phyloP scores from a whole-genome alignment of 805 yeast genomes.

The Millerozyma acaciae region DNA sequence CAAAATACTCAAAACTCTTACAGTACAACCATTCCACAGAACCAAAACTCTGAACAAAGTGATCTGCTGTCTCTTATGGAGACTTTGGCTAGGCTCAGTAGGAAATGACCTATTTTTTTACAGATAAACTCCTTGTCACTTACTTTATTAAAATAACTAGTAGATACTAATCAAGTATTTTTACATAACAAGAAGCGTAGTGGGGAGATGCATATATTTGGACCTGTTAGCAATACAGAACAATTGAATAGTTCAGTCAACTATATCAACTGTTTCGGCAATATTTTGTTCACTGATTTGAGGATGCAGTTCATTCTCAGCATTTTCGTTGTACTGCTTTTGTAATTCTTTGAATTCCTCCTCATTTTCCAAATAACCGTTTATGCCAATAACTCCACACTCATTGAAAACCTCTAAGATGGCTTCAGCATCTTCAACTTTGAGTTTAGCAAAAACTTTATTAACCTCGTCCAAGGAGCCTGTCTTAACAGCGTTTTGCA shows the following conservation, averaged over 20 bases:
- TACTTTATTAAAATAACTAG: background rate
- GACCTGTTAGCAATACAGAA: no score
- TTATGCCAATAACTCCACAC: slow-evolving; percentile 80
- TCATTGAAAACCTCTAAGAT: slow-evolving; percentile 71
- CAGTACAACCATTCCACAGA: slow-evolving; percentile 7
- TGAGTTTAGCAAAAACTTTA: slow-evolving; percentile 69
- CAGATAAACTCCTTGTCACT: background rate
- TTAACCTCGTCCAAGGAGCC: slow-evolving; percentile 74
- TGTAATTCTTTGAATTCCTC: slow-evolving; percentile 56
- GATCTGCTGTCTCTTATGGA: slow-evolving; percentile 30
- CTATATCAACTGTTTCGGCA: slow-evolving; percentile 19
- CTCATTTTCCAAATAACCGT: slow-evolving; percentile 70
- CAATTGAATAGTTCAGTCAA: no score
- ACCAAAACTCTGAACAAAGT: slow-evolving; percentile 9
- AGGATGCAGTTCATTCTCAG: slow-evolving; percentile 8
- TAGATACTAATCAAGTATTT: no score
- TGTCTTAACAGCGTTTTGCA: slow-evolving; percentile 76
- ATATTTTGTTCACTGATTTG: no score
- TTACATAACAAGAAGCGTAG: no score
- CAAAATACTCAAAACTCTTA: slow-evolving; percentile 12
- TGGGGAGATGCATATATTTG: no score
- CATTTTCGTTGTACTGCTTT: slow-evolving; percentile 40
- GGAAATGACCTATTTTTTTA: slow-evolving; percentile 15
- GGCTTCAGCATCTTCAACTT: slow-evolving; percentile 74
- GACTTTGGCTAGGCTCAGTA: slow-evolving; percentile 33